Evolutionary conservation across 2,329 filamentous ascomycete species (phyloP).

Genomic region (Phialophora expanda): DNA sequence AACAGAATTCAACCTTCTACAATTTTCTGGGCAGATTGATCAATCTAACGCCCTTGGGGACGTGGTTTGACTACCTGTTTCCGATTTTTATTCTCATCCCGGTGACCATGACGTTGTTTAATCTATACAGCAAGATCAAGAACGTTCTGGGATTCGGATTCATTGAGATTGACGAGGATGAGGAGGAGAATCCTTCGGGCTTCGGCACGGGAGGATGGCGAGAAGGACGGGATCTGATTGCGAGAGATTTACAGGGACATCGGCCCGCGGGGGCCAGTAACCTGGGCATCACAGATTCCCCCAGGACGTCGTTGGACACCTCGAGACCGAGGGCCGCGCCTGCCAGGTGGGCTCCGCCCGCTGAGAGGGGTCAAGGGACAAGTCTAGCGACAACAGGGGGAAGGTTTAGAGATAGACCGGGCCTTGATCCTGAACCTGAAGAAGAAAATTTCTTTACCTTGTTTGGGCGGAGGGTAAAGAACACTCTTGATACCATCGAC

Average conservation of each 20-base stretch:
- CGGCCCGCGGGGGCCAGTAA: constrained; percentile 53
- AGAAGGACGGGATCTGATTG: constrained; percentile 87
- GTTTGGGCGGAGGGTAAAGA: constrained; percentile 83
- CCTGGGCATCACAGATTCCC: constrained; percentile 45
- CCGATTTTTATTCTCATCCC: constrained; percentile 86
- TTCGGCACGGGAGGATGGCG: constrained; percentile 86
- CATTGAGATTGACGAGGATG: constrained; percentile 74
- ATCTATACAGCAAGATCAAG: constrained; percentile 82
- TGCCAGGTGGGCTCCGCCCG: constrained; percentile 44
- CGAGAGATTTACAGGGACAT: constrained; percentile 72
- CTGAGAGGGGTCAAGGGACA: constrained; percentile 32
- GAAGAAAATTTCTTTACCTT: constrained; percentile 84
- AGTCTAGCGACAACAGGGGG: constrained; percentile 13
- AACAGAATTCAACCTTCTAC: constrained; percentile 82
- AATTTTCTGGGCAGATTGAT: constrained; percentile 82
- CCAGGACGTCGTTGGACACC: constrained; percentile 41
- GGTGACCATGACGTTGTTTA: constrained; percentile 83
- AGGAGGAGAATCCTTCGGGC: constrained; percentile 63
- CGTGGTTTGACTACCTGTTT: constrained; percentile 86
- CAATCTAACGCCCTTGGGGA: constrained; percentile 79
- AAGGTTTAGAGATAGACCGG: constrained; percentile 41
- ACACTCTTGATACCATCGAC: constrained; percentile 85
- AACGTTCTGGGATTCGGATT: constrained; percentile 79
- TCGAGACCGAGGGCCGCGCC: constrained; percentile 41
- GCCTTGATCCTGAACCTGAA: constrained; percentile 65